A percentile compares a stretch with the other conserved stretches of the same genome.
phyloP scores from a whole-genome alignment of 768 basidiomycete species.

The Tulasnella sp. region DNA sequence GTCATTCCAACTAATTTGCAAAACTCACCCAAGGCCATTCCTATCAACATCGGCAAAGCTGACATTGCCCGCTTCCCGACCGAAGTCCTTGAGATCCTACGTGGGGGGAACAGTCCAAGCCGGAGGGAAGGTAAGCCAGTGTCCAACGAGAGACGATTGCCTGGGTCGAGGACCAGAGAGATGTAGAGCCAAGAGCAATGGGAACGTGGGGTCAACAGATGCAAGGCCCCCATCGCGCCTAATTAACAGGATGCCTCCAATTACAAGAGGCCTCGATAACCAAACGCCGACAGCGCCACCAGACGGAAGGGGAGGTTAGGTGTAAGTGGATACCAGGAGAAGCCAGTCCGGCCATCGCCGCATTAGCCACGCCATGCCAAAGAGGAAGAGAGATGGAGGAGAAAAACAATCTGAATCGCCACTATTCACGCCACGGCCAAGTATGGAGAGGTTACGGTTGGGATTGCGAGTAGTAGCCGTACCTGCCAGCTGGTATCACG shows the following conservation, averaged over 20 bases:
- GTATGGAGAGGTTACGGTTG: neutral
- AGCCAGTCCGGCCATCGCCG: too few species aligned
- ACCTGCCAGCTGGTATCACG: constrained; percentile 99
- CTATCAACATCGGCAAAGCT: constrained; percentile 94
- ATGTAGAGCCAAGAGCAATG: too few species aligned
- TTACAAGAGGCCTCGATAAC: too few species aligned
- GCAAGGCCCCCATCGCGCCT: too few species aligned
- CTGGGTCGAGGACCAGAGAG: too few species aligned
- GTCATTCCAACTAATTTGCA: neutral
- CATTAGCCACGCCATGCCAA: too few species aligned
- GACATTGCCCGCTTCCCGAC: constrained; percentile 85
- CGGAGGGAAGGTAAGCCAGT: neutral
- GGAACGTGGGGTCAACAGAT: too few species aligned
- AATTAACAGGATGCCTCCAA: too few species aligned
- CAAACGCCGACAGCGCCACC: too few species aligned
- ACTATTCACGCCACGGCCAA: neutral
- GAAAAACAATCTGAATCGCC: neutral
- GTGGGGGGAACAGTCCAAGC: neutral
- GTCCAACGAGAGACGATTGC: neutral
- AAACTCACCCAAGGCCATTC: constrained; percentile 73
- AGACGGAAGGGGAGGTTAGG: too few species aligned
- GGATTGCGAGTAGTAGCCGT: constrained; percentile 34
- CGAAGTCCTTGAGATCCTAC: constrained; percentile 96
- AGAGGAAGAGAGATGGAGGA: too few species aligned
- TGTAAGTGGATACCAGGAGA: too few species aligned